Evolutionary conservation across 1,139 yeast genomes (phyloP), one percentile per base, ranked within the genome.

Genomic region (Taphrina confusa): DNA sequence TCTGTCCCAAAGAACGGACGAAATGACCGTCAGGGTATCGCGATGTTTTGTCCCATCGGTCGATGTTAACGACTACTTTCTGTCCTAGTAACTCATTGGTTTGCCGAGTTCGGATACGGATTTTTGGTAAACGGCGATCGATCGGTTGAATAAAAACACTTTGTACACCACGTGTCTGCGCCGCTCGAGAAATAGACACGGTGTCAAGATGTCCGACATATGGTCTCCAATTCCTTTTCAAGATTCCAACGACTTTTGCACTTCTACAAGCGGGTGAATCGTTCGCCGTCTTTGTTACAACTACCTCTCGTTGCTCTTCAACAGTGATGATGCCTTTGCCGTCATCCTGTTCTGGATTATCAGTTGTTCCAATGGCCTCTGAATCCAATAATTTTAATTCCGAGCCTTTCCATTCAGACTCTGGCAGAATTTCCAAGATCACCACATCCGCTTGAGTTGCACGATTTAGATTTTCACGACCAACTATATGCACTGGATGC

Each of bases 121-220:
- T 81, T 66, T 87, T 84, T 18, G 99, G 98, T 64, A 92, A 79
- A 12, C 90, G 83, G 68, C 83, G 83, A 72, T 94, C 97, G 92
- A 92, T 85, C 63, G 95, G 80, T 57, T 86, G 78, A 6, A 92
- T 95, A 70, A 92, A 85, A 62, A 95, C 92, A 50, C 82, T 82
- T 69, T 85, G 85, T 18, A 88, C 81, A 4, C 95, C 80, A 1
- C 71, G 66, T 5, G 69, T 58, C 12, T 58, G 61, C 20, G 46
- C 27, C 25, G 68, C 65, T 2, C 70, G 62, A 11, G 67, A 64
- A 0, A 87, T 85, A 2, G 95, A 85, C 34, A 85, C 80, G 46
- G 94, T 87, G 3, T 94, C 87, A 65, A 94, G 80, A 72, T 91
- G 97, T 16, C 98, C 98, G 54, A 92, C 98, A 69, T 91, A 94